Evolutionary conservation across 768 basidiomycete species (phyloP), one percentile per base, ranked within the genome.

Genomic region (Hypsizygus marmoreus): DNA sequence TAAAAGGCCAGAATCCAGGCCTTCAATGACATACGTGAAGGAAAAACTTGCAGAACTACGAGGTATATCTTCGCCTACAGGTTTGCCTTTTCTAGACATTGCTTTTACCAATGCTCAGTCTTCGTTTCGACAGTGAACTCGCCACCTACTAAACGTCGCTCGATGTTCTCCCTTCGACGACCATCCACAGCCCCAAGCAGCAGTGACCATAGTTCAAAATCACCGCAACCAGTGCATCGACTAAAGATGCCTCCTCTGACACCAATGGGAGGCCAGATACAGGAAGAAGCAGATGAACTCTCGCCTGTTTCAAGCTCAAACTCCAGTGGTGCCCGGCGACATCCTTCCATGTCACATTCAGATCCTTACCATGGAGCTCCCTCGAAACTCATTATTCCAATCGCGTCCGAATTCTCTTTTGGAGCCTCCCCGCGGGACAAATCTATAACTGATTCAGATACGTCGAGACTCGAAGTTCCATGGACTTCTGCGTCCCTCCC

Each of bases 21-120:
- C 75, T 13, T 62, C 69, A 12, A 72, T 75, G 54, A 52, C 64
- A 24, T 52, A 55, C 11, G 55, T 76, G 22, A 68, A 62, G 40
- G 48, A 39, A 2, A 53, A 44, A 17, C 45, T 72, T 14, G 43
- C 55, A 37, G 50, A 56, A 24, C 51, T 68, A 6, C 57, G 51
- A 43, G 55, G 53, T 11, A 26, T 56, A 31, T 32, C 39, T 12
- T 26, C 9, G 4, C 13, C 31, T 30, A 11, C 19, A 20, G 12
- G 32, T 14, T 9, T 24, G 5, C 22, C 9, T 9, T 24, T 16
- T 14, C 29, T 52, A 19, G n/a, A 46, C 12, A 16, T 14, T 32
- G n/a, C n/a, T n/a, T n/a, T n/a, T n/a, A n/a, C n/a, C n/a, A n/a
- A n/a, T n/a, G n/a, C n/a, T n/a, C n/a, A n/a, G n/a, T n/a, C n/a